These are phyloP conservation scores for Harringtonia lauricola DNA, from an alignment of 2,329 filamentous ascomycete species.

Conservation along the genomic window DNA sequence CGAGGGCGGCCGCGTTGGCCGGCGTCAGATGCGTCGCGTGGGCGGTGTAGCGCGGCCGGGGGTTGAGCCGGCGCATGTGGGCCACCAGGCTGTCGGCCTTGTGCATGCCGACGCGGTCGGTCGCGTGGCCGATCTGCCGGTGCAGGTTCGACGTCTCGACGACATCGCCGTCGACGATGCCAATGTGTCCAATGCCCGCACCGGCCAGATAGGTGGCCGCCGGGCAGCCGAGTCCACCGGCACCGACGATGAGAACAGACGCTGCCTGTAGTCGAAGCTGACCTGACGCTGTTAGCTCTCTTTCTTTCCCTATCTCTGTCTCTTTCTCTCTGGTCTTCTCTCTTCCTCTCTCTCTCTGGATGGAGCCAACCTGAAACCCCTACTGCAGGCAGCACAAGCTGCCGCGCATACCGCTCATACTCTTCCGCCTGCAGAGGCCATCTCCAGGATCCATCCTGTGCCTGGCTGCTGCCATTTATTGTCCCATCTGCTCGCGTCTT, in stretches of 20 bases:
- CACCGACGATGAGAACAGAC: constrained; percentile 70
- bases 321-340: too few species aligned
- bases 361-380: constrained; percentile 69
- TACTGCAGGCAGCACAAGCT: constrained; percentile 78
- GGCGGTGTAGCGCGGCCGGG: constrained; percentile 51
- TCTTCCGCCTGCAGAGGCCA: constrained; percentile 66
- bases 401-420: constrained; percentile 78
- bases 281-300: too few species aligned
- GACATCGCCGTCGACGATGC: constrained; percentile 75
- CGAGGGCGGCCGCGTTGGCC: constrained; percentile 53
- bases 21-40: constrained; percentile 57
- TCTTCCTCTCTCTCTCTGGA: constrained; percentile 54
- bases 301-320: too few species aligned
- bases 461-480: not conserved
- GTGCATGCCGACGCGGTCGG: constrained; percentile 54
- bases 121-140: constrained; percentile 76
- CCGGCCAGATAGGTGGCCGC: constrained; percentile 88
- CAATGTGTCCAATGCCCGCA: constrained; percentile 73
- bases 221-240: constrained; percentile 84
- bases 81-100: constrained; percentile 72
- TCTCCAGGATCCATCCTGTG: constrained; percentile 23
- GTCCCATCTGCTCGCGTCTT: not conserved
- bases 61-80: constrained; percentile 57
- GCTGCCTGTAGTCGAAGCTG: constrained; percentile 63
- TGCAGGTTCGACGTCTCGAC: constrained; percentile 90